phyloP scores from a whole-genome alignment of 1,284 basidiomycete species.

The Fomes fomentarius region DNA sequence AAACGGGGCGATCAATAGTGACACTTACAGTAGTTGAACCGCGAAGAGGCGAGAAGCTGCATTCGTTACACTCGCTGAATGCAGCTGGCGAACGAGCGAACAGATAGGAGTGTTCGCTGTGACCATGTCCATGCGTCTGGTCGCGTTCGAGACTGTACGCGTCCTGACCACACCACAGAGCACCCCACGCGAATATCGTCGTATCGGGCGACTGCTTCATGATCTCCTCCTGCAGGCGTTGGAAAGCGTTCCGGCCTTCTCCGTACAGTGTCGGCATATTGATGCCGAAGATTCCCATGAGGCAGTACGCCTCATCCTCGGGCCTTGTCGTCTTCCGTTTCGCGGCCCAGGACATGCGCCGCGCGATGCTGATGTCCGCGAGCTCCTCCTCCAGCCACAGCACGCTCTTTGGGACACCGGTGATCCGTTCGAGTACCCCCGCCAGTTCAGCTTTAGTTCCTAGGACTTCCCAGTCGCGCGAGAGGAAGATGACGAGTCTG shows the following conservation, averaged over 20 bases:
- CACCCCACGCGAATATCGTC: slow-evolving; percentile 18
- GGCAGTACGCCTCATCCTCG: slow-evolving; percentile 20
- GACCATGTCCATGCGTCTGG: neutral
- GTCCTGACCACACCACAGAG: neutral
- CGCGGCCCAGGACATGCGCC: slow-evolving; percentile 19
- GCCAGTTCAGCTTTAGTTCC: slow-evolving; percentile 11
- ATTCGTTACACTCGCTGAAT: neutral
- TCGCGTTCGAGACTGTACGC: neutral
- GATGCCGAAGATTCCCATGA: slow-evolving; percentile 19
- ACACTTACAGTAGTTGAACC: neutral
- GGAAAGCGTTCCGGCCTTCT: slow-evolving; percentile 15
- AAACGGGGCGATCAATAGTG: too few species aligned
- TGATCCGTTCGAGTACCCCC: slow-evolving; percentile 4
- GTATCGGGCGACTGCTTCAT: slow-evolving; percentile 13
- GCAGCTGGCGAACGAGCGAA: neutral
- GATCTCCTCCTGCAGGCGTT: slow-evolving; percentile 19
- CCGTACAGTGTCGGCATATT: slow-evolving; percentile 19
- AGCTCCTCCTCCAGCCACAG: slow-evolving; percentile 6
- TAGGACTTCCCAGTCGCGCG: slow-evolving; percentile 3
- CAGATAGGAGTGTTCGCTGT: neutral
- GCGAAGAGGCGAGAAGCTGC: neutral
- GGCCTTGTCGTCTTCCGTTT: slow-evolving; percentile 12
- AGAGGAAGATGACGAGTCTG: slow-evolving; percentile 10
- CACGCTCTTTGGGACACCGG: slow-evolving; percentile 5
- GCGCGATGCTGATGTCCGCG: slow-evolving; percentile 12